phyloP scores from a whole-genome alignment of 140 eudicot genomes.

The Ambrosia hybrid region DNA sequence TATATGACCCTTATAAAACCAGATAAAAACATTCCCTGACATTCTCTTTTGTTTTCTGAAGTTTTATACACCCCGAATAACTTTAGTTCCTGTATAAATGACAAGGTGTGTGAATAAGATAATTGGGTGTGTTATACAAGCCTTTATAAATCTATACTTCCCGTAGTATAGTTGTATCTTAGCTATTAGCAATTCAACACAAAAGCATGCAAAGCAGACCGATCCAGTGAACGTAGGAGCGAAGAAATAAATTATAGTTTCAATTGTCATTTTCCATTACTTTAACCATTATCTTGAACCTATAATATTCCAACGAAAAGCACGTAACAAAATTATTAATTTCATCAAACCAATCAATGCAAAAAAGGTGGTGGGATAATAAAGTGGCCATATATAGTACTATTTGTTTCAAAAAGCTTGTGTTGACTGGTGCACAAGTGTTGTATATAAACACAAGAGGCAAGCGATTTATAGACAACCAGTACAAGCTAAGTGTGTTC shows the following conservation, averaged over 20 bases:
- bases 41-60: too few species aligned
- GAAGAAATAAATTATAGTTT: not conserved
- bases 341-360: not conserved
- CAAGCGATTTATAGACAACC: slow-evolving; percentile 12
- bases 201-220: not conserved
- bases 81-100: too few species aligned
- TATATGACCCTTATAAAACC: too few species aligned
- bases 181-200: not conserved
- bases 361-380: slow-evolving; percentile 23
- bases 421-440: slow-evolving; percentile 10
- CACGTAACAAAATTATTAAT: not conserved
- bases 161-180: too few species aligned
- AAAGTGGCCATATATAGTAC: not conserved
- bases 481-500: not conserved
- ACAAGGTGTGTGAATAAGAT: too few species aligned
- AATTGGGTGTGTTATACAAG: too few species aligned
- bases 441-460: slow-evolving; percentile 15
- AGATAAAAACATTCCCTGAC: too few species aligned
- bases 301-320: not conserved
- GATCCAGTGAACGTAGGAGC: not conserved
- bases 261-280: not conserved
- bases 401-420: not conserved
- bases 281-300: slow-evolving; percentile 1
- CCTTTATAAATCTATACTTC: too few species aligned
- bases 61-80: too few species aligned